phyloP scores from a whole-genome alignment of 2,329 filamentous ascomycete species.

The Coniochaeta ligniaria region DNA sequence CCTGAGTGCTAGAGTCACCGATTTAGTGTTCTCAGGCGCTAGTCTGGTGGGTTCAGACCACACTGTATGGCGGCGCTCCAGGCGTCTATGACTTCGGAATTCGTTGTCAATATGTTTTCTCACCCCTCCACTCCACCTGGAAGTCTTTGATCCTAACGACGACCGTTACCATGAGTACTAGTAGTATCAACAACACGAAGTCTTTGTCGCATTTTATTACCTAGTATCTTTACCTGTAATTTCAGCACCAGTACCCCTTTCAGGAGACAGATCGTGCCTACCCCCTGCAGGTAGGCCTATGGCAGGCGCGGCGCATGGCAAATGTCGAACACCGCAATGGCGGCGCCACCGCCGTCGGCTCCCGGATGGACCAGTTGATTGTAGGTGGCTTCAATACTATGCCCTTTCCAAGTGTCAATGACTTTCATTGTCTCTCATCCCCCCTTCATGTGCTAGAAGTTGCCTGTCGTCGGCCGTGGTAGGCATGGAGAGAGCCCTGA shows the following conservation, averaged over 20 bases:
- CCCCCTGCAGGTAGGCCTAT: background rate
- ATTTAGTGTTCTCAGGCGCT: background rate
- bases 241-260: background rate
- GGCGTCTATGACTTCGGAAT: no score
- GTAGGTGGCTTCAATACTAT: background rate
- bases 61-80: no score
- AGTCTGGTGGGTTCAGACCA: background rate
- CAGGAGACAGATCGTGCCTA: background rate
- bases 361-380: background rate
- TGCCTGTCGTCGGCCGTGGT: background rate
- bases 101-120: background rate
- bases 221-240: background rate
- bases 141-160: background rate
- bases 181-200: background rate
- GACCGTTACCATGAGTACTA: background rate
- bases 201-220: background rate
- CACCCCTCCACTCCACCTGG: background rate
- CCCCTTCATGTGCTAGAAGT: background rate
- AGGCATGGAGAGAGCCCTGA: background rate
- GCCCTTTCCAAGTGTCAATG: background rate
- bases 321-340: background rate
- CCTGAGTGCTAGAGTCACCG: no score
- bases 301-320: background rate
- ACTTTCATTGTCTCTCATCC: background rate
- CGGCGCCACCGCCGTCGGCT: background rate